These are phyloP conservation scores for Nicotiana paniculata DNA, from an alignment of 257 asterid species.

Conservation along the genomic window DNA sequence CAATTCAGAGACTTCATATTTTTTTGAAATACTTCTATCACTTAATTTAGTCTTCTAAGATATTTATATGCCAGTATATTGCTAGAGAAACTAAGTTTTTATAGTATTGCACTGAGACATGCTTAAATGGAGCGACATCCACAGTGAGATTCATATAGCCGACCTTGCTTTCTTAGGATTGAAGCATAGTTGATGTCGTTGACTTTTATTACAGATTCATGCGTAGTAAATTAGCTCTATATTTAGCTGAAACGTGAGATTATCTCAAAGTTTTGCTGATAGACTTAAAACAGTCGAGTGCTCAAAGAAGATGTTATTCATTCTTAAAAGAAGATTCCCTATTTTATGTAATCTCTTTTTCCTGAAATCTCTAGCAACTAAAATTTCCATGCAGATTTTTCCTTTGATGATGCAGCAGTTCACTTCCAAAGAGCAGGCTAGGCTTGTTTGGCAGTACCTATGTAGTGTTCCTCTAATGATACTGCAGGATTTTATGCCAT, in stretches of 20 bases:
- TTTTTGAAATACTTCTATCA: not conserved
- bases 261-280: not conserved
- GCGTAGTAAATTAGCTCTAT: not conserved
- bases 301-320: not conserved
- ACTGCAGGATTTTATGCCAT: conserved; percentile 64
- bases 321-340: not conserved
- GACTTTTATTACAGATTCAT: not conserved
- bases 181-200: not conserved
- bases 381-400: conserved; percentile 52
- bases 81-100: not conserved
- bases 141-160: not conserved
- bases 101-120: not conserved
- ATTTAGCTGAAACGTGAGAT: not conserved
- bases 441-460: conserved; percentile 72
- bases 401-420: conserved; percentile 55
- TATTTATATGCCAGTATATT: not conserved
- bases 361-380: not conserved
- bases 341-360: not conserved
- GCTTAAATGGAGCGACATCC: not conserved
- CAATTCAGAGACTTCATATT: not conserved
- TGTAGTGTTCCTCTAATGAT: conserved; percentile 69
- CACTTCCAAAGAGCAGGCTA: conserved; percentile 56
- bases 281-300: not conserved
- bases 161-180: not conserved
- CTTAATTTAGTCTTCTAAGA: not conserved